Conservation (phyloP, 176 grass and related monocot species). For the Rhynchospora tenuis region DNA sequence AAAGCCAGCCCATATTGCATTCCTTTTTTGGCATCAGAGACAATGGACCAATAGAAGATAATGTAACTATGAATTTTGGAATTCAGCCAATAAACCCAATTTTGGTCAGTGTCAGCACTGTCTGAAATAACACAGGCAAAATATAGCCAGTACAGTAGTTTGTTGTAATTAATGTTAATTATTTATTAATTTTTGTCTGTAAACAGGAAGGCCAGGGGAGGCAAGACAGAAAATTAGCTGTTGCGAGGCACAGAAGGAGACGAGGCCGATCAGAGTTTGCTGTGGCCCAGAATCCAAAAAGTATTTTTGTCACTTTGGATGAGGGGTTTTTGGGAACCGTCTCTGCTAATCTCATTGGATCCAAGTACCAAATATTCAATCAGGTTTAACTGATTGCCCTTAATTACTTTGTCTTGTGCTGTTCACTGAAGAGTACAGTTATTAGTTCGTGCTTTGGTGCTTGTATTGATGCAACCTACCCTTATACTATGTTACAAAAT, state of each 20-base stretch:
- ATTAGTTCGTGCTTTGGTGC: background rate
- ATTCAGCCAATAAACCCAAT: background rate
- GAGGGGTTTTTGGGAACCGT: constrained; percentile 65
- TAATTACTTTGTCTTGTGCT: background rate
- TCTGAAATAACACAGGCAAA: background rate
- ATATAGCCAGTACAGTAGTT: background rate
- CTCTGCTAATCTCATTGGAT: constrained; percentile 63
- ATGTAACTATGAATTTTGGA: background rate
- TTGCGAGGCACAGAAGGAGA: constrained; percentile 64
- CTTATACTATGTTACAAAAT: background rate
- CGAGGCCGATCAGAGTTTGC: constrained; percentile 74
- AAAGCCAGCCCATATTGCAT: too few relatives aligned
- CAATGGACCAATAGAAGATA: background rate
- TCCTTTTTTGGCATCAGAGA: too few relatives aligned
- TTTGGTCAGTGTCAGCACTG: background rate
- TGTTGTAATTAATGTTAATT: background rate
- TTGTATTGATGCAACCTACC: background rate
- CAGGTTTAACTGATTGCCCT: constrained; percentile 33
- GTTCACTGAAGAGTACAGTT: background rate
- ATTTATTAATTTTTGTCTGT: background rate
- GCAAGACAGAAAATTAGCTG: constrained; percentile 84
- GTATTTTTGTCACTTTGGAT: constrained; percentile 53
- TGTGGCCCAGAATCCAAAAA: constrained; percentile 71
- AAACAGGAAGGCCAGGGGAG: constrained; percentile 84
- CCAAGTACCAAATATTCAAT: constrained; percentile 76